Percentiles rank a stretch among this genome's conserved stretches.
Conservation (phyloP, 202 grass and related monocot species). For the Schoenoplectus triqueter region DNA sequence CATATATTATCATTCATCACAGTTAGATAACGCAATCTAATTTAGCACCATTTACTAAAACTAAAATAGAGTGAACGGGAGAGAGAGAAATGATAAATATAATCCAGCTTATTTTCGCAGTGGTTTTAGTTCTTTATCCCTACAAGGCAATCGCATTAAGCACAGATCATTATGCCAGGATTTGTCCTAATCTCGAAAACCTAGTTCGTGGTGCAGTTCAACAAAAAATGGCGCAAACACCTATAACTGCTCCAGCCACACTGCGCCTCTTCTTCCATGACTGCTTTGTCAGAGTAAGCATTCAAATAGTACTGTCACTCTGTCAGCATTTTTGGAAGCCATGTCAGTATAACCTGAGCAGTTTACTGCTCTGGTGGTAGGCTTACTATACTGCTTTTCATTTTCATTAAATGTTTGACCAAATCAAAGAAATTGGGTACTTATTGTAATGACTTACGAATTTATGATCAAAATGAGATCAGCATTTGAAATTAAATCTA, state of each 20-base stretch:
- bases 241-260: constrained; percentile 52
- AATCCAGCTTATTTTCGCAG: constrained; percentile 14
- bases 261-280: constrained; percentile 87
- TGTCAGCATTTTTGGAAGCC: not conserved
- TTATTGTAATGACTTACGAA: no score
- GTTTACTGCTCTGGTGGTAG: not conserved
- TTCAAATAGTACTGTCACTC: no score
- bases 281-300: constrained; percentile 59
- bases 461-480: no score
- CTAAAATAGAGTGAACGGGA: not conserved
- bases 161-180: constrained; percentile 44
- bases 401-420: no score
- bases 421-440: no score
- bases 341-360: not conserved
- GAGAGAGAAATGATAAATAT: constrained; percentile 18
- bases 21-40: not conserved
- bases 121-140: constrained; percentile 13
- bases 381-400: not conserved
- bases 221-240: constrained; percentile 41
- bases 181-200: constrained; percentile 59
- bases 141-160: constrained; percentile 31
- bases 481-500: not conserved
- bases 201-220: constrained; percentile 49
- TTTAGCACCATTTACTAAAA: not conserved
- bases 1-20: constrained; percentile 7